phyloP scores from a whole-genome alignment of 495 filamentous ascomycete species.

The Oidiodendron maius region DNA sequence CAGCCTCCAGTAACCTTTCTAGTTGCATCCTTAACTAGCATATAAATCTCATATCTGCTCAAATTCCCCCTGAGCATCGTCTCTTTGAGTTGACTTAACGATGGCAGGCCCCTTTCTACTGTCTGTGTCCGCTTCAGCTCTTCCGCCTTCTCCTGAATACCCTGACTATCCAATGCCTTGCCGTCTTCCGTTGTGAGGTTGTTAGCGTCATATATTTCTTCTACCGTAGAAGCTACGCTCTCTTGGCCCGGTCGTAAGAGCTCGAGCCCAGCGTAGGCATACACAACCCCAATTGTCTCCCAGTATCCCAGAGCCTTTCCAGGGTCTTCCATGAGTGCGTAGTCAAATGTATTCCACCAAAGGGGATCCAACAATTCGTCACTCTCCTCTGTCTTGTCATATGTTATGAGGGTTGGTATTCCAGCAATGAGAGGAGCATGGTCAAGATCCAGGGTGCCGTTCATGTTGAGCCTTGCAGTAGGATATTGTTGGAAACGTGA shows the following conservation, averaged over 20 bases:
- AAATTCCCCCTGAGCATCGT: slow-evolving; percentile 13
- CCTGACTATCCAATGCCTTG: slow-evolving; percentile 13
- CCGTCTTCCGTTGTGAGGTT: slow-evolving; percentile 18
- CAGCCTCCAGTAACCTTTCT: slow-evolving; percentile 46
- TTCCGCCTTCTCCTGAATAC: slow-evolving; percentile 11
- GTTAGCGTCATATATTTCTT: slow-evolving; percentile 24
- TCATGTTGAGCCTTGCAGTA: not conserved
- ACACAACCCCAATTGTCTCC: slow-evolving; percentile 62
- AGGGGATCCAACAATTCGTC: slow-evolving; percentile 43
- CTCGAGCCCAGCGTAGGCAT: slow-evolving; percentile 66
- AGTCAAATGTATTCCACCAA: slow-evolving; percentile 85
- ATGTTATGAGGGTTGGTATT: slow-evolving; percentile 25
- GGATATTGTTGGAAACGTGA: slow-evolving; percentile 69
- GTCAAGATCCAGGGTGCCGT: not conserved
- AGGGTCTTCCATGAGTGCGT: slow-evolving; percentile 66
- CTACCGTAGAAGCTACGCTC: slow-evolving; percentile 17
- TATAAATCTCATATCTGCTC: slow-evolving; percentile 10
- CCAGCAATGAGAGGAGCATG: slow-evolving; percentile 5
- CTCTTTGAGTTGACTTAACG: slow-evolving; percentile 17
- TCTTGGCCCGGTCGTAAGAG: slow-evolving; percentile 48
- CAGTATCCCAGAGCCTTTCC: slow-evolving; percentile 56
- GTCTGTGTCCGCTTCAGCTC: slow-evolving; percentile 26
- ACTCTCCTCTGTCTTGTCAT: slow-evolving; percentile 62
- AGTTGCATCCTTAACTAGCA: slow-evolving; percentile 23
- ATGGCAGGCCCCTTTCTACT: slow-evolving; percentile 28